phyloP scores from a whole-genome alignment of 441 rosid genomes.

The Erodium trifolium region DNA sequence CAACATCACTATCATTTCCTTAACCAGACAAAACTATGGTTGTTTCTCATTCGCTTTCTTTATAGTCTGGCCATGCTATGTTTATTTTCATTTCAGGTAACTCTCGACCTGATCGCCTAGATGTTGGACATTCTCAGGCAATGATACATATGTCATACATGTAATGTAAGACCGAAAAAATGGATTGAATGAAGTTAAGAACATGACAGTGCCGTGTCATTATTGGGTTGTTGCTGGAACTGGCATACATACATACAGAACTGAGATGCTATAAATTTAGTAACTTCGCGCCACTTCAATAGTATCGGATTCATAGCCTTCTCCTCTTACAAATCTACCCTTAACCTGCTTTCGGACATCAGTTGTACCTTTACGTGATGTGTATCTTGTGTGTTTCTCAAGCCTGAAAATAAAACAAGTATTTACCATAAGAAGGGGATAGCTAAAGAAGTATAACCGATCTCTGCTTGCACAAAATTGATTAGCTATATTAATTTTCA shows the following conservation, averaged over 20 bases:
- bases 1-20: neutral
- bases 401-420: slow-evolving; percentile 24
- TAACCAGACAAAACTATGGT: neutral
- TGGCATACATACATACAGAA: slow-evolving; percentile 9
- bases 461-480: neutral
- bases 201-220: slow-evolving; percentile 1
- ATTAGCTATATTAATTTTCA: too few relatives aligned
- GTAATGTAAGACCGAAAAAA: slow-evolving; percentile 10
- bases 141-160: neutral
- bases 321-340: slow-evolving; percentile 20
- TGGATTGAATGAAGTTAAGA: slow-evolving; percentile 12
- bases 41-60: slow-evolving; percentile 28
- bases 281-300: slow-evolving; percentile 19
- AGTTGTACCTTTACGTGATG: slow-evolving; percentile 23
- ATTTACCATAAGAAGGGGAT: neutral
- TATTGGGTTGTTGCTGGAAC: slow-evolving; percentile 1
- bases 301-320: slow-evolving; percentile 24
- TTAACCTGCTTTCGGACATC: slow-evolving; percentile 27
- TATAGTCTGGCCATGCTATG: slow-evolving; percentile 21
- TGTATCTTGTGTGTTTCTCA: slow-evolving; percentile 27
- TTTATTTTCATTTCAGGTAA: slow-evolving; percentile 4
- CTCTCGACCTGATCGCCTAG: neutral
- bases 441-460: neutral
- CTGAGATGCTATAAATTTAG: slow-evolving; percentile 4
- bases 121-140: slow-evolving; percentile 15